Percentiles rank a stretch among this genome's conserved stretches.
These are phyloP conservation scores for Hymenoscyphus repandus DNA, from an alignment of 2,329 filamentous ascomycete species.

Conservation along the genomic window DNA sequence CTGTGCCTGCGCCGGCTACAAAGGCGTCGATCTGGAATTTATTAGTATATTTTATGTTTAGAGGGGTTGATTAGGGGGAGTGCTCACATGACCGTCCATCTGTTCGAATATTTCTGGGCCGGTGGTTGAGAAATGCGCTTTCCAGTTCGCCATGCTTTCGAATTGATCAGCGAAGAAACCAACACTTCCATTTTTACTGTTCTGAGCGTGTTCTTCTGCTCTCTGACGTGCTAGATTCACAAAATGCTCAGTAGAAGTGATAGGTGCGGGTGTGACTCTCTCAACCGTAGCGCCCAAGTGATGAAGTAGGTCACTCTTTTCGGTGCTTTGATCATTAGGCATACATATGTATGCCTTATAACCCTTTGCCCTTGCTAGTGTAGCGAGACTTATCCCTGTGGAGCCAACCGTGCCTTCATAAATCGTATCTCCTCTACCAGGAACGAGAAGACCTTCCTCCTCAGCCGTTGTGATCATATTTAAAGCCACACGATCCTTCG, in stretches of 20 bases:
- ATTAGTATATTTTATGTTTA: no score
- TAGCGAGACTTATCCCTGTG: conserved; percentile 91
- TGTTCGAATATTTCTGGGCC: conserved; percentile 87
- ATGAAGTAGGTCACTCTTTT: conserved; percentile 84
- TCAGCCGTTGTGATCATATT: conserved; percentile 85
- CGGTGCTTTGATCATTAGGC: conserved; percentile 82
- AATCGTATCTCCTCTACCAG: conserved; percentile 83
- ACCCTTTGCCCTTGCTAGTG: conserved; percentile 79
- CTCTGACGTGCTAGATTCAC: conserved; percentile 83
- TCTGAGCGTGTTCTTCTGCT: conserved; percentile 66
- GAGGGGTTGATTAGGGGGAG: not conserved
- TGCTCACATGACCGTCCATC: conserved; percentile 50
- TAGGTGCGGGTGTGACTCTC: conserved; percentile 83
- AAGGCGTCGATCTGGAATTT: conserved; percentile 66
- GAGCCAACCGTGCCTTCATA: conserved; percentile 97
- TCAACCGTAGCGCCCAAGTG: conserved; percentile 92
- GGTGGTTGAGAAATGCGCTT: conserved; percentile 74
- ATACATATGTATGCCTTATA: conserved; percentile 96
- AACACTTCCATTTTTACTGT: conserved; percentile 53
- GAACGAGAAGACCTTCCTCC: conserved; percentile 66
- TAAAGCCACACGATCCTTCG: conserved; percentile 91
- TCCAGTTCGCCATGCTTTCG: conserved; percentile 84
- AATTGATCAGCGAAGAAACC: conserved; percentile 98
- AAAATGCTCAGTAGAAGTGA: conserved; percentile 89
- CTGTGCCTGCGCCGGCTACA: conserved; percentile 88